phyloP scores from a whole-genome alignment of 257 asterid genomes.

The Solanum chiquidenum region DNA sequence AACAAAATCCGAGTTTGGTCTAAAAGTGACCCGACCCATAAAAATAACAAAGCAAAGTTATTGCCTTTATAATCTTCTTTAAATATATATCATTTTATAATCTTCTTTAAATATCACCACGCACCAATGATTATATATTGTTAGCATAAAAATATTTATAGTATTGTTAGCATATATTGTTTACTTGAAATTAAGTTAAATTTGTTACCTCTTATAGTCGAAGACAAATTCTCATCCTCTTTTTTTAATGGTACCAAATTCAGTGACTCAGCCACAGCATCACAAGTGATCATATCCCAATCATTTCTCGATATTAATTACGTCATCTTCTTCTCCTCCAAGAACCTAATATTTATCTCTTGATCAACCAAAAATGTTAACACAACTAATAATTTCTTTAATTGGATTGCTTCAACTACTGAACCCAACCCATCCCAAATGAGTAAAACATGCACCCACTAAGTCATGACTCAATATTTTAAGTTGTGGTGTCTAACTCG shows the following conservation, averaged over 20 bases:
- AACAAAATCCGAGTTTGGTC: too few species aligned
- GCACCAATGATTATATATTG: not conserved
- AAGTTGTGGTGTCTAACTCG: conserved; percentile 19
- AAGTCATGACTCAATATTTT: conserved; percentile 19
- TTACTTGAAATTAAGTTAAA: not conserved
- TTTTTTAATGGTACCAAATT: not conserved
- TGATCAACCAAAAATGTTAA: conserved; percentile 16
- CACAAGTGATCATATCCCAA: conserved; percentile 3
- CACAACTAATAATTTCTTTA: conserved; percentile 9
- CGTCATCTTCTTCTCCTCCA: conserved; percentile 7
- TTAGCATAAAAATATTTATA: not conserved
- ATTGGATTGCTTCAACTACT: conserved; percentile 7
- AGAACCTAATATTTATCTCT: conserved; percentile 16
- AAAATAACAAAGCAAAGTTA: too few species aligned
- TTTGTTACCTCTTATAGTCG: not conserved
- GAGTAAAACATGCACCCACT: conserved; percentile 27
- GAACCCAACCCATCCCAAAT: conserved; percentile 15
- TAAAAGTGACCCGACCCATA: too few species aligned
- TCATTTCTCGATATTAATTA: conserved; percentile 1
- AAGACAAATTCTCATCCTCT: not conserved
- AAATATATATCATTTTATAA: too few species aligned
- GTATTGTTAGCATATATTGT: not conserved
- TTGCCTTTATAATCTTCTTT: too few species aligned
- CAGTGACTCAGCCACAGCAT: conserved; percentile 6
- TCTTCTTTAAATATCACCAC: too few species aligned